phyloP scores from a whole-genome alignment of 805 yeast species.

The Kuraishia hungarica region DNA sequence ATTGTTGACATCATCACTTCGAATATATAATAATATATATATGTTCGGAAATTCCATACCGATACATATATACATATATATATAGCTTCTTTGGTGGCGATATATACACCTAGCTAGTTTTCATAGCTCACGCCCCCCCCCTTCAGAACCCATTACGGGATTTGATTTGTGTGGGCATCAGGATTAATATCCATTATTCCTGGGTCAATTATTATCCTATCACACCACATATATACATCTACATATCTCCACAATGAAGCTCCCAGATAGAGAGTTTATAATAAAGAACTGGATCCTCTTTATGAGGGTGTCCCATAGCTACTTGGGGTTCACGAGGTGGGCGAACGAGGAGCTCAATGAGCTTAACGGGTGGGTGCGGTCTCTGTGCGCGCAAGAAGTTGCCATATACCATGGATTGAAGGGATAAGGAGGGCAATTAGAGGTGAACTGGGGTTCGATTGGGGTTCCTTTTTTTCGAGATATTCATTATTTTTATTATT shows the following conservation, averaged over 20 bases:
- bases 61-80: too few species aligned
- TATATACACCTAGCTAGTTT: too few species aligned
- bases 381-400: conserved; percentile 2
- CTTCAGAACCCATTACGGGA: too few species aligned
- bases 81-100: too few species aligned
- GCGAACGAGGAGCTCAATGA: not conserved
- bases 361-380: conserved; percentile 4
- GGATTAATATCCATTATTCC: too few species aligned
- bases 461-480: not conserved
- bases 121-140: too few species aligned
- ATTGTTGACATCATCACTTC: too few species aligned
- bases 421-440: conserved; percentile 6
- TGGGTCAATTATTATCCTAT: not conserved
- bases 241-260: not conserved
- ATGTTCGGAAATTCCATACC: too few species aligned
- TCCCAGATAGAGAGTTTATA: conserved; percentile 1
- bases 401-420: conserved; percentile 6
- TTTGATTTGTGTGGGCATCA: too few species aligned
- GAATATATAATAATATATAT: too few species aligned
- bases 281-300: conserved; percentile 1
- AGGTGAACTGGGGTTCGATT: too few species aligned
- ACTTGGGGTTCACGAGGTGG: conserved; percentile 1
- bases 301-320: conserved; percentile 3
- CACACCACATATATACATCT: not conserved
- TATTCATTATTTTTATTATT: too few species aligned